Conservation (phyloP, 1,284 basidiomycete species). For the Boletellus deceptivus region DNA sequence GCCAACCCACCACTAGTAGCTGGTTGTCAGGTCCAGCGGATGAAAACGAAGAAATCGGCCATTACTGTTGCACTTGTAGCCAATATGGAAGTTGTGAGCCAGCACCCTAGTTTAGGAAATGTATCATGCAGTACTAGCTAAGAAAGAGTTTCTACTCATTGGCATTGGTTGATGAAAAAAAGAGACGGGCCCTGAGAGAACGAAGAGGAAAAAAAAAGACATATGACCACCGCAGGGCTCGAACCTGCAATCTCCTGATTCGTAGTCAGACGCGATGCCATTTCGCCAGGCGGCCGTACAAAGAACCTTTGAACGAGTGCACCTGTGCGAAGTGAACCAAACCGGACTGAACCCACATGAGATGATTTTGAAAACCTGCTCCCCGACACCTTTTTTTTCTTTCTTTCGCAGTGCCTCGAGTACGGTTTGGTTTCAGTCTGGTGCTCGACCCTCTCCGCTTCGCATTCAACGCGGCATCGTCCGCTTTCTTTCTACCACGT, state of each 20-base stretch:
- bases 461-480: not conserved
- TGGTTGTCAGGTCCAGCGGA: too few relatives aligned
- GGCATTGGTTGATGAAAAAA: too few relatives aligned
- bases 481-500: slow-evolving; percentile 9
- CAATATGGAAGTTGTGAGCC: too few relatives aligned
- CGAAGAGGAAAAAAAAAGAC: too few relatives aligned
- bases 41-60: too few relatives aligned
- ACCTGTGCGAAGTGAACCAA: not conserved
- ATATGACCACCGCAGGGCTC: slow-evolving; percentile 32
- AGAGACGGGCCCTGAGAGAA: too few relatives aligned
- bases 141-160: too few relatives aligned
- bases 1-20: too few relatives aligned
- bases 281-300: slow-evolving; percentile 57
- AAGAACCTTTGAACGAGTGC: not conserved
- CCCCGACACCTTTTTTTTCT: not conserved
- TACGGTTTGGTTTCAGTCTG: slow-evolving; percentile 21
- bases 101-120: too few relatives aligned
- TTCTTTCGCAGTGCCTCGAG: not conserved
- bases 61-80: too few relatives aligned
- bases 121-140: too few relatives aligned
- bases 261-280: slow-evolving; percentile 69
- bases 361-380: slow-evolving; percentile 1
- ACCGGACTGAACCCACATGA: slow-evolving; percentile 22
- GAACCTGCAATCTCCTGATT: slow-evolving; percentile 72
- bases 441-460: slow-evolving; percentile 8